phyloP scores from a whole-genome alignment of 2,329 filamentous ascomycete species.

The Saccharata proteae region DNA sequence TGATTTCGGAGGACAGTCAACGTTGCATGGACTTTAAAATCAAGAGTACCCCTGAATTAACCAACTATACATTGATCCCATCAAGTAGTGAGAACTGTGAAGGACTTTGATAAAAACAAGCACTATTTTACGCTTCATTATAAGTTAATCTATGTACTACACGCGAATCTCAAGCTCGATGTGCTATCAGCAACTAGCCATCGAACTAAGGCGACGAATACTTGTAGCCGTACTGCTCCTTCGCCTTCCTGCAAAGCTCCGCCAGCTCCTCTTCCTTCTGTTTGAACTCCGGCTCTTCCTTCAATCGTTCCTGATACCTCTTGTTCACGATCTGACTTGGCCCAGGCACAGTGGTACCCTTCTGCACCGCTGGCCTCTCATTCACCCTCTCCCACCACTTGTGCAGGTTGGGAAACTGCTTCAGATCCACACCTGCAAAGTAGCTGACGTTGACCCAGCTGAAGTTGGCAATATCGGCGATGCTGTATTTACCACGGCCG shows the following conservation, averaged over 20 bases:
- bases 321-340: slow-evolving; percentile 31
- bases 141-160: no score
- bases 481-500: slow-evolving; percentile 31
- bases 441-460: slow-evolving; percentile 31
- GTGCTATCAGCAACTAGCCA: no score
- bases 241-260: slow-evolving; percentile 27
- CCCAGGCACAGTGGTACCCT: slow-evolving; percentile 24
- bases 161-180: no score
- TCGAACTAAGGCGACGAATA: slow-evolving; percentile 21
- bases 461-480: slow-evolving; percentile 35
- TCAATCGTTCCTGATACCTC: slow-evolving; percentile 24
- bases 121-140: no score
- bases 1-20: no score
- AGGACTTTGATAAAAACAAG: no score
- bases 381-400: slow-evolving; percentile 33
- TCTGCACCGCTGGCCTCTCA: slow-evolving; percentile 30
- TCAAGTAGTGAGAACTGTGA: no score
- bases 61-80: no score
- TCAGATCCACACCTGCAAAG: slow-evolving; percentile 30
- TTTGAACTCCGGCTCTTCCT: slow-evolving; percentile 37
- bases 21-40: no score
- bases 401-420: slow-evolving; percentile 30
- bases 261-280: slow-evolving; percentile 30
- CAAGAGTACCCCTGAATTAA: no score
- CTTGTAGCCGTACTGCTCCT: slow-evolving; percentile 35